Evolutionary conservation across 257 asterid genomes (phyloP).

Genomic region (Solanum dulcamara): DNA sequence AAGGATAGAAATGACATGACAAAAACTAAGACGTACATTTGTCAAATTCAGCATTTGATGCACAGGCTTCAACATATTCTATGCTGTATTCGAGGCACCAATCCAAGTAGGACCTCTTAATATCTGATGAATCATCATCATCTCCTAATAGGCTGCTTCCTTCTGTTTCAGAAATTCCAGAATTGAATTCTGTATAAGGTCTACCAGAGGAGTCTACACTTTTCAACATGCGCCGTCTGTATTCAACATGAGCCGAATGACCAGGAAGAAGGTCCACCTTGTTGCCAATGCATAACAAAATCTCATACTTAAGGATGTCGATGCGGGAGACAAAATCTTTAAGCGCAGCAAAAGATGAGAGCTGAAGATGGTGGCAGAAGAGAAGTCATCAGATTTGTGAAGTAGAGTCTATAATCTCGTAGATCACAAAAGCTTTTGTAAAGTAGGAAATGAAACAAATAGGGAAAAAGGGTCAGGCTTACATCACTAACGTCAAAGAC

Average conservation of each 20-base stretch:
- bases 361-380: constrained; percentile 34
- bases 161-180: constrained; percentile 81
- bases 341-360: constrained; percentile 55
- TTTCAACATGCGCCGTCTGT: constrained; percentile 53
- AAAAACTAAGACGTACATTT: constrained; percentile 42
- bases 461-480: constrained; percentile 18
- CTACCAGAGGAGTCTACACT: constrained; percentile 25
- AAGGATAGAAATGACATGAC: neutral
- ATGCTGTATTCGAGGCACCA: constrained; percentile 83
- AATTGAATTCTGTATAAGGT: constrained; percentile 29
- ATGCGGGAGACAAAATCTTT: constrained; percentile 63
- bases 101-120: constrained; percentile 42
- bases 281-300: constrained; percentile 77
- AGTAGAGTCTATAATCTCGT: neutral
- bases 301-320: constrained; percentile 64
- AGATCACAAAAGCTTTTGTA: neutral
- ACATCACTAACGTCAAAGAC: constrained; percentile 74
- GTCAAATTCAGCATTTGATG: constrained; percentile 77
- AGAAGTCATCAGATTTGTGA: constrained; percentile 5
- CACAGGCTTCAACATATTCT: constrained; percentile 90
- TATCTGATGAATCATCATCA: constrained; percentile 45
- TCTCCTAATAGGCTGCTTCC: constrained; percentile 77
- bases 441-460: neutral
- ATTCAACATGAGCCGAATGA: constrained; percentile 79
- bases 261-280: constrained; percentile 87